Evolutionary conservation across 352 stramenopile genomes (phyloP), one percentile per base, ranked within the genome.

Genomic region (Phytophthora sp.): DNA sequence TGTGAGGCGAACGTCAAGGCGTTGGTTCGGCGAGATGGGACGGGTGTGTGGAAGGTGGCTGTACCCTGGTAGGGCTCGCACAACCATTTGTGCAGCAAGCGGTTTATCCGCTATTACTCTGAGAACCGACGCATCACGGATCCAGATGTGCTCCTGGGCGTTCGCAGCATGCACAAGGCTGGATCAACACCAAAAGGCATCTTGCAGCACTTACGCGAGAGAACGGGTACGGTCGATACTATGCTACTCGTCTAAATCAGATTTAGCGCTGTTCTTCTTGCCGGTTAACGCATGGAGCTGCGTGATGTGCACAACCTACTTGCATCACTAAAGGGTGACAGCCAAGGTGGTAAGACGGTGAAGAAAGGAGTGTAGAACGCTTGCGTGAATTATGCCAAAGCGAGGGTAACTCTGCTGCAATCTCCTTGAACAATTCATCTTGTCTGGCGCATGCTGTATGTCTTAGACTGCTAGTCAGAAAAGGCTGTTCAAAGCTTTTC

Each of bases 401-500:
- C 2, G 30, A 60, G 1, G 31, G 24, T 5, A 60, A 54, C 9
- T 45, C 30, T 3, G 57, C 48, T 12, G 39, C 23, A 9, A 2
- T 66, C 18, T 60, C 42, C 4, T 1, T 43, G 23, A 43, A 32
- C 49, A 52, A 54, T 31, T 60, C 57, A 60, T 49, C 57, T 0
- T 18, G 41, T 5, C 18, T 66, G 30, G 57, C 38, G 4, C 5
- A 54, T 8, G 48, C 32, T 4, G 46, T 66, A 1, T 58, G 38
- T 3, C 54, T 63, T 12, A 63, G 52, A 69, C 43, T 0, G 45
- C 26, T 10, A 10, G 54, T 7, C 38, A 58, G 11, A 57, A 55
- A 18, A 1, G 45, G 5, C 27, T 69, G 1, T 63, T 69, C 23
- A 62, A 56, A 6, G 52, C 60, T 0, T 69, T 69, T 18, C 44